Percentiles rank a stretch among this genome's conserved stretches.
phyloP scores from a whole-genome alignment of 2,329 filamentous ascomycete species.

The Aspergillus sp. region DNA sequence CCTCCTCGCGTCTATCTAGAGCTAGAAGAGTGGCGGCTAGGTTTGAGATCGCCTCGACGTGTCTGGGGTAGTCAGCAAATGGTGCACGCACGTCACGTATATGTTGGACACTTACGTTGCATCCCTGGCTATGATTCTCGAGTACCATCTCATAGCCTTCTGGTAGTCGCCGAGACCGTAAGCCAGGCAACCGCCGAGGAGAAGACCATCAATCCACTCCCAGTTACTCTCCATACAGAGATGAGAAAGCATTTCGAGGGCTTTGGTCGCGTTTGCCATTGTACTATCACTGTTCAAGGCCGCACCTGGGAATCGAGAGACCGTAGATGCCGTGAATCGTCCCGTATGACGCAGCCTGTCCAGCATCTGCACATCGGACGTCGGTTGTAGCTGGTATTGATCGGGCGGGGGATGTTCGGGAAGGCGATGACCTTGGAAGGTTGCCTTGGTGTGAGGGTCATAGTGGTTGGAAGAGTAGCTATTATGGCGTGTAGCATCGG shows the following conservation, averaged over 20 bases:
- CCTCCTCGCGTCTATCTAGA: conserved; percentile 77
- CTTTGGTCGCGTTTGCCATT: conserved; percentile 60
- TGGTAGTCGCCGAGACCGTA: conserved; percentile 86
- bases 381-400: conserved; percentile 25
- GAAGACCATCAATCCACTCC: conserved; percentile 90
- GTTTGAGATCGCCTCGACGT: conserved; percentile 93
- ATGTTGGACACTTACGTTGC: conserved; percentile 18
- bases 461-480: conserved; percentile 39
- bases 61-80: conserved; percentile 50
- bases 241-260: conserved; percentile 69
- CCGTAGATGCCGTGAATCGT: conserved; percentile 27
- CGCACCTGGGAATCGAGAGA: conserved; percentile 33
- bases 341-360: conserved; percentile 33
- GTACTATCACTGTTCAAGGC: conserved; percentile 37
- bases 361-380: conserved; percentile 27
- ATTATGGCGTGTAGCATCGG: conserved; percentile 30
- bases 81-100: conserved; percentile 2
- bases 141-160: conserved; percentile 57
- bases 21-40: conserved; percentile 86
- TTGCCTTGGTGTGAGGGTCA: conserved; percentile 23
- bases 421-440: conserved; percentile 15
- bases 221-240: conserved; percentile 78
- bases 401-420: conserved; percentile 24
- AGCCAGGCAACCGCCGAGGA: conserved; percentile 85
- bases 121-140: conserved; percentile 58